Conservation (phyloP, 2,329 filamentous ascomycete species). For the Westerdykella ornata region DNA sequence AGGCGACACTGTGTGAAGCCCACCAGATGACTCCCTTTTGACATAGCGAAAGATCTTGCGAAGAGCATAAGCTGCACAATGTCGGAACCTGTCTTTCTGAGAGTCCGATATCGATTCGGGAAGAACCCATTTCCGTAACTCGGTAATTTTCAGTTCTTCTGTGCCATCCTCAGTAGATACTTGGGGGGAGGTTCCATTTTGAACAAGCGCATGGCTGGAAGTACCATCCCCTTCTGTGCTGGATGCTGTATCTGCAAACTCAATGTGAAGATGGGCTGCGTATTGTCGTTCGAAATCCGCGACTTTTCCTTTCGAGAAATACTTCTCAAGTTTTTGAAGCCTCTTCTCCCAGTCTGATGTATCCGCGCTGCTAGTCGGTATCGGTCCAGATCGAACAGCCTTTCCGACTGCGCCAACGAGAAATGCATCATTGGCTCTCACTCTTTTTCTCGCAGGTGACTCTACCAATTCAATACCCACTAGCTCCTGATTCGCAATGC, state of each 20-base stretch:
- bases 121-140: conserved; percentile 45
- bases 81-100: conserved; percentile 55
- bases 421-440: conserved; percentile 46
- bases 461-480: conserved; percentile 55
- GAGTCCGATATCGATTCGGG: conserved; percentile 26
- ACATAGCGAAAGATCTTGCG: conserved; percentile 43
- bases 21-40: conserved; percentile 8
- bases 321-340: conserved; percentile 33
- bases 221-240: conserved; percentile 3
- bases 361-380: conserved; percentile 4
- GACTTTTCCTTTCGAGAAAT: conserved; percentile 32
- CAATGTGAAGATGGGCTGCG: conserved; percentile 33
- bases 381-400: conserved; percentile 41
- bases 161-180: neutral
- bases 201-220: conserved; percentile 7
- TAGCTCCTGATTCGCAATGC: conserved; percentile 56
- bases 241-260: conserved; percentile 18
- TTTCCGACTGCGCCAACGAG: conserved; percentile 69
- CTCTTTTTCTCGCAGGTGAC: conserved; percentile 30
- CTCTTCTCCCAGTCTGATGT: conserved; percentile 25
- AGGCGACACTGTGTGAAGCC: conserved; percentile 4
- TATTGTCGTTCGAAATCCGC: conserved; percentile 40
- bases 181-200: neutral
- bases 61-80: conserved; percentile 55
- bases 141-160: conserved; percentile 5